Evolutionary conservation across 2,329 filamentous ascomycete species (phyloP).

Genomic region (Nemania sp.): DNA sequence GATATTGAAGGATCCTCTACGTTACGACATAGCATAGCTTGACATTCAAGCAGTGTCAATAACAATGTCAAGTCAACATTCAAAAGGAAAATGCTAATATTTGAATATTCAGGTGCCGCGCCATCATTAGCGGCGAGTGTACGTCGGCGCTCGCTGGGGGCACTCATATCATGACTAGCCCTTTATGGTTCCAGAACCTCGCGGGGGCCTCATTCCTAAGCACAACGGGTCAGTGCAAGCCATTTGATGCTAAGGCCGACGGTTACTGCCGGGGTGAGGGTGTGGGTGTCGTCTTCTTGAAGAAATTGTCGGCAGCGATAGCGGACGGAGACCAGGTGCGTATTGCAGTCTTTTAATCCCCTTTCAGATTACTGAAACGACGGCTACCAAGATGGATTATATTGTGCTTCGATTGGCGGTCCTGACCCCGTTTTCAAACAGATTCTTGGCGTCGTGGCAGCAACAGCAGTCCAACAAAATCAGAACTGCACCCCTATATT

Average conservation of each 20-base stretch:
- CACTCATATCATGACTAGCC: slow-evolving; percentile 37
- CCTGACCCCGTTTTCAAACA: neutral
- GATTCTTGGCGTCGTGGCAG: slow-evolving; percentile 43
- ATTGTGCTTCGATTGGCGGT: too few relatives aligned
- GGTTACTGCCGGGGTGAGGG: slow-evolving; percentile 61
- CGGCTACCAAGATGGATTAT: neutral
- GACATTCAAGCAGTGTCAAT: too few relatives aligned
- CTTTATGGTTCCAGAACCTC: slow-evolving; percentile 33
- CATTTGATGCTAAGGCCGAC: slow-evolving; percentile 48
- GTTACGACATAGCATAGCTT: neutral
- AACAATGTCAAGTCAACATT: neutral
- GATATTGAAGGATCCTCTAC: neutral
- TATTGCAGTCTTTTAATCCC: neutral
- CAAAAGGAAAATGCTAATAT: neutral
- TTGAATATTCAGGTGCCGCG: slow-evolving; percentile 26
- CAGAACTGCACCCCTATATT: slow-evolving; percentile 46
- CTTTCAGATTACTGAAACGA: too few relatives aligned
- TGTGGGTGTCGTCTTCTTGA: slow-evolving; percentile 50
- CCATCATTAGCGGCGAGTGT: slow-evolving; percentile 38
- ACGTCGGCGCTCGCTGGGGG: slow-evolving; percentile 41
- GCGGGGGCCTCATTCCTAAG: slow-evolving; percentile 37
- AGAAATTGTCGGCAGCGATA: slow-evolving; percentile 51
- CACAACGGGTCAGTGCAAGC: slow-evolving; percentile 35
- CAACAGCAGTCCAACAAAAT: slow-evolving; percentile 46
- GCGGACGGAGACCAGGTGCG: slow-evolving; percentile 50